Conservation (phyloP, 352 stramenopile genomes). For the Salisapilia sapeloensis region DNA sequence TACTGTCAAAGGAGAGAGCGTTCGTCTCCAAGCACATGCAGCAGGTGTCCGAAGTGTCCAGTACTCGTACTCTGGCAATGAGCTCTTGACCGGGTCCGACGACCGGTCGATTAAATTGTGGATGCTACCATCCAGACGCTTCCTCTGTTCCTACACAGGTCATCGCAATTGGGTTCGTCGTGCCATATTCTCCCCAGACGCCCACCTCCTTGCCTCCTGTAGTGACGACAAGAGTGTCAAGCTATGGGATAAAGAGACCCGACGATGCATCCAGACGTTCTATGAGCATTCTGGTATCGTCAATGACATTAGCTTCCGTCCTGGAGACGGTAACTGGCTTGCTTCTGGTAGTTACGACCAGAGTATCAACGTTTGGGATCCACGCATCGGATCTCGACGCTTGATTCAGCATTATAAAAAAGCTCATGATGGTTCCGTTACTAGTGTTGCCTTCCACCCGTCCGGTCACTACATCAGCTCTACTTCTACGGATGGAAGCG, state of each 20-base stretch:
- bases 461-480: conserved; percentile 84
- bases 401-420: conserved; percentile 89
- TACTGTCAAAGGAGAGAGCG: conserved; percentile 49
- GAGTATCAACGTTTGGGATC: conserved; percentile 79
- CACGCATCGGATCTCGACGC: conserved; percentile 35
- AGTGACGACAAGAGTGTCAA: conserved; percentile 88
- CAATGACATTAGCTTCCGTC: conserved; percentile 75
- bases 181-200: conserved; percentile 64
- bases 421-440: conserved; percentile 69
- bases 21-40: conserved; percentile 54
- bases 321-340: conserved; percentile 47
- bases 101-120: conserved; percentile 89
- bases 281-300: conserved; percentile 79
- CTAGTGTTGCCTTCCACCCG: conserved; percentile 77
- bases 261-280: conserved; percentile 63
- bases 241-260: conserved; percentile 80
- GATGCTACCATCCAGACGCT: conserved; percentile 62
- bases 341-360: conserved; percentile 49
- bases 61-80: conserved; percentile 59
- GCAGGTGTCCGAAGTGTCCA: conserved; percentile 60
- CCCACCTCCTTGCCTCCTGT: conserved; percentile 40
- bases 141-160: conserved; percentile 75
- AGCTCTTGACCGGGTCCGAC: conserved; percentile 82
- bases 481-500: conserved; percentile 68
- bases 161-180: conserved; percentile 89